Percentiles rank a stretch among this genome's conserved stretches.
These are phyloP conservation scores for Chaetothyriales sp. DNA, from an alignment of 2,329 filamentous ascomycete genomes.

Conservation along the genomic window DNA sequence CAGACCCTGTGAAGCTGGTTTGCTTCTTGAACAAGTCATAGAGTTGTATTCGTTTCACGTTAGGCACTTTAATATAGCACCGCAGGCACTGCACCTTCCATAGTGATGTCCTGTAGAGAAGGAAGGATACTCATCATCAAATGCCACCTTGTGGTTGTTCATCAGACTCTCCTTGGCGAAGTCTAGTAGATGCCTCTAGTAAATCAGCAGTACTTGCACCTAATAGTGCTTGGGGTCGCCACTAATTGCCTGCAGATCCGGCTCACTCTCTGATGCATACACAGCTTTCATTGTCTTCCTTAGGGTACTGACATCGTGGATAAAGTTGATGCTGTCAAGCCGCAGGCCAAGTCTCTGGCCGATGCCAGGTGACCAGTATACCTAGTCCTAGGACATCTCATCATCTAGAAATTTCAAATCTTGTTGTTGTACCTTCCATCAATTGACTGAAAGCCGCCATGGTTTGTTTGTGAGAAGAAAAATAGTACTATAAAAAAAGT, in stretches of 20 bases:
- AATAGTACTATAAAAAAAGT: too few species aligned
- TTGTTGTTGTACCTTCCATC: too few species aligned
- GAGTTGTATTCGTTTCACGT: constrained; percentile 75
- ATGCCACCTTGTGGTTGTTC: constrained; percentile 49
- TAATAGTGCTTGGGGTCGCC: constrained; percentile 67
- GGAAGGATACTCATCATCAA: constrained; percentile 77
- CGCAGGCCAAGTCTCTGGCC: constrained; percentile 74
- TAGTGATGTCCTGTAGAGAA: constrained; percentile 81
- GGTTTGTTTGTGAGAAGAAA: too few species aligned
- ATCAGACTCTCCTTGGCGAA: constrained; percentile 72
- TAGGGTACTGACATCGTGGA: constrained; percentile 84
- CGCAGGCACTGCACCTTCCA: constrained; percentile 78
- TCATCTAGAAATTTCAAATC: too few species aligned
- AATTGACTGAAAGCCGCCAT: too few species aligned
- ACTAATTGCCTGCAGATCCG: constrained; percentile 79
- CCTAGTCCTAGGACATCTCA: too few species aligned
- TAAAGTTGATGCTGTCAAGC: constrained; percentile 86
- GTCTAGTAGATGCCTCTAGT: constrained; percentile 80
- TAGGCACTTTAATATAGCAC: constrained; percentile 92
- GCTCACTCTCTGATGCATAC: constrained; percentile 63
- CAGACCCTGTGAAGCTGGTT: constrained; percentile 73
- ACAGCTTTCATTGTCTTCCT: constrained; percentile 81
- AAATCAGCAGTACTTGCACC: constrained; percentile 78
- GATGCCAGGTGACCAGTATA: constrained; percentile 88
- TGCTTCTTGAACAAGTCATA: constrained; percentile 67